Base-by-base conservation (phyloP, 2,329 filamentous ascomycete genomes). In the Aspergillus luchuensis region DNA sequence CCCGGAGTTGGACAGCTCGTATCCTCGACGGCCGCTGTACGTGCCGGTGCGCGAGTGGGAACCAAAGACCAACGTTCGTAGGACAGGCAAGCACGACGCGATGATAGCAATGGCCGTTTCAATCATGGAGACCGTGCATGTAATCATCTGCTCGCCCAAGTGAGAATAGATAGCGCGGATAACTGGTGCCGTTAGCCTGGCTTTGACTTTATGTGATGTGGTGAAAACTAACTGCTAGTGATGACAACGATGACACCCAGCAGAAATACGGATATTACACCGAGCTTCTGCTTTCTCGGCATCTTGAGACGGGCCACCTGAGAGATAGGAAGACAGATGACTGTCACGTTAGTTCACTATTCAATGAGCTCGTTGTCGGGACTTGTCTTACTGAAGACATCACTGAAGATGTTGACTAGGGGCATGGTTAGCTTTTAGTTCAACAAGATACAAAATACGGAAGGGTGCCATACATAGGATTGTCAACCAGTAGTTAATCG, bases 61-160 rank as follows among this genome's bases (percentile, higher is more conserved):
- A 28, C 65, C 64, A 53, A 68, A 70, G 43, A 74, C 70, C 1
- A 73, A 69, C 43, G 61, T 59, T 48, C 59, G 59, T n/a, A 63
- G 53, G 56, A 66, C 54, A 57, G 60, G 61, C 56, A 66, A 54
- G 45, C 61, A 67, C 10, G 63, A 64, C 7, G 66, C 63, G 51
- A 66, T 66, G 56, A 67, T 66, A 8, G 64, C 57, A 58, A 69
- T 64, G 25, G 62, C 54, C 15, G 66, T 66, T 61, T 68, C 66
- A 41, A 68, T 57, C 66, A 68, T 66, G 17, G 66, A 67, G 8
- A 68, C 66, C n/a, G 66, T 67, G 60, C 66, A 68, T 23, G 66
- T 68, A 17, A 68, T 67, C 61, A 68, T 65, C 60, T 68, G 66
- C 39, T 67, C 59, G 45, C 64, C 64, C 38, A 43, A 59, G 43